These are phyloP conservation scores for Cladosporium phlei DNA, from an alignment of 2,329 filamentous ascomycete genomes.

Conservation along the genomic window DNA sequence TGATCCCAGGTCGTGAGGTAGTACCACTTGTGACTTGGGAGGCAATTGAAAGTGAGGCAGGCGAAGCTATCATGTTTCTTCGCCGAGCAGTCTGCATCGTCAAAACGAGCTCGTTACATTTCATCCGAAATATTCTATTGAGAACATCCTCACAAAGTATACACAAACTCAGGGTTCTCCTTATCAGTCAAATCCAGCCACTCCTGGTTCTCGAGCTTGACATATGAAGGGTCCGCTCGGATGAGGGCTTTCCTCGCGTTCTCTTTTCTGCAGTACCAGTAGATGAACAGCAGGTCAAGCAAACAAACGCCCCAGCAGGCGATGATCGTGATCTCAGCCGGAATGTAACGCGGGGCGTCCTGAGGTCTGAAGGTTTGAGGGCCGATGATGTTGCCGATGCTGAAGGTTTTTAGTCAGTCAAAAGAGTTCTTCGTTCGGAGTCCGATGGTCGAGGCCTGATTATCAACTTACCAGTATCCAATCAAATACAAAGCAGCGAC, in stretches of 20 bases:
- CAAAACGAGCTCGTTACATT: too few species aligned
- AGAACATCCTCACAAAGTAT: slow-evolving; percentile 28
- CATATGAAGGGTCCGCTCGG: slow-evolving; percentile 52
- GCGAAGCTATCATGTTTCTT: too few species aligned
- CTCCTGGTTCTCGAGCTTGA: slow-evolving; percentile 62
- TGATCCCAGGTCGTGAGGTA: too few species aligned
- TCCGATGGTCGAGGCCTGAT: slow-evolving; percentile 45
- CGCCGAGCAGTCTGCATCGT: too few species aligned
- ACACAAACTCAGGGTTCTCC: slow-evolving; percentile 60
- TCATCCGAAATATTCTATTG: not conserved
- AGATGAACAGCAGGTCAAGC: slow-evolving; percentile 56
- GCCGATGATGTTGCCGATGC: slow-evolving; percentile 53
- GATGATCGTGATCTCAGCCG: slow-evolving; percentile 60
- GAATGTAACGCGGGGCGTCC: slow-evolving; percentile 56
- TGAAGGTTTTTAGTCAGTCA: slow-evolving; percentile 38
- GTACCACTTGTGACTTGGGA: too few species aligned
- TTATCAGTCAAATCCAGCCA: slow-evolving; percentile 60
- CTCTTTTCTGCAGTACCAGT: slow-evolving; percentile 55
- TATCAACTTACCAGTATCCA: slow-evolving; percentile 37
- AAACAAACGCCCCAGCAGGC: slow-evolving; percentile 54
- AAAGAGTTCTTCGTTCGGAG: too few species aligned
- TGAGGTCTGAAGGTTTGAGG: slow-evolving; percentile 54
- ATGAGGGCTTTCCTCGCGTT: slow-evolving; percentile 56
- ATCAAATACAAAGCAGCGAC: slow-evolving; percentile 52
- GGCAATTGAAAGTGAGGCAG: too few species aligned